Evolutionary conservation across 1,139 yeast genomes (phyloP), one percentile per base, ranked within the genome.

Genomic region (Yamadazyma membranifaciens): DNA sequence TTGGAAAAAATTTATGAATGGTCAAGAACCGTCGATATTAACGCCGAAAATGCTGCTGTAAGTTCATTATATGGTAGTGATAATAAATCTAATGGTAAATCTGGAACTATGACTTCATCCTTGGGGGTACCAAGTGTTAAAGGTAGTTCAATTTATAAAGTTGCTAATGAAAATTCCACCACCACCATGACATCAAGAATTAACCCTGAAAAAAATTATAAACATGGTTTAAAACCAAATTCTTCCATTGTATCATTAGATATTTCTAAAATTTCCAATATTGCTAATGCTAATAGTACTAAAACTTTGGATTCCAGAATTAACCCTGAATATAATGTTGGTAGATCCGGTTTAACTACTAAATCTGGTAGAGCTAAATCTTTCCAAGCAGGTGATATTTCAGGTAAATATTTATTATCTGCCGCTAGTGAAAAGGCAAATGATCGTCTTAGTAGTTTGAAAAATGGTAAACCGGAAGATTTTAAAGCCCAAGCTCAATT

Each of bases 371-470:
- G 71, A 46, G 43, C 62, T 24, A 60, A 60, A 37, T 54, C 71
- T 9, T 69, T 71, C 49, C 58, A 57, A 44, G 75, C 78, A 9
- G 50, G 52, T 15, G 73, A 70, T 35, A 65, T 80, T 34, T 76
- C 79, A 39, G 80, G 78, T 47, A 69, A 75, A 33, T 69, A 72
- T 39, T 81, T 84, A 45, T 69, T 83, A 48, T 73, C 80, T 24
- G 74, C 78, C 42, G 92, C 94, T 20, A 71, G 75, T 40, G 68
- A 70, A 45, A 79, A 73, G 47, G 89, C 88, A 15, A 69, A 73
- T 39, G 67, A 64, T 35, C 68, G 84, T 36, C 63, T 84, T 49
- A 56, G 62, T 37, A 51, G 65, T 13, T 55, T 78, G 40, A 63
- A 63, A 39, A 57, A 63, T 30, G 63, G 63, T 34, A 60, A 61